These are phyloP conservation scores for Mediolabrus comicus DNA, from an alignment of 108 stramenopile genomes.

Conservation along the genomic window DNA sequence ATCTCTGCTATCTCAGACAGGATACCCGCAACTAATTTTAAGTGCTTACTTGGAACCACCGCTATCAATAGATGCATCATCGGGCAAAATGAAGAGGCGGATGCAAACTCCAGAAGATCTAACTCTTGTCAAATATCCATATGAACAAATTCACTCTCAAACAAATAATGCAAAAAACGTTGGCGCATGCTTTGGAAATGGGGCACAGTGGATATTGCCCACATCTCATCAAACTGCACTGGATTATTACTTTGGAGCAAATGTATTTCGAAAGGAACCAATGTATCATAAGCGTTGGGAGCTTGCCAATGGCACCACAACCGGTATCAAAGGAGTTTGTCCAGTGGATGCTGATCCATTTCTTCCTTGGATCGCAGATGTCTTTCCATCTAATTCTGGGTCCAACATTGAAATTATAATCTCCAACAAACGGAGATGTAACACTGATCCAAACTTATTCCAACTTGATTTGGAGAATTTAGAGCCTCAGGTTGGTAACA, in stretches of 20 bases:
- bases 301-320: slow-evolving; percentile 18
- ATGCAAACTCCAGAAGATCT: slow-evolving; percentile 16
- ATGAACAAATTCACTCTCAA: neutral
- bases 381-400: slow-evolving; percentile 35
- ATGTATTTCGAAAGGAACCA: slow-evolving; percentile 19
- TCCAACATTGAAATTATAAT: slow-evolving; percentile 31
- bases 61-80: neutral
- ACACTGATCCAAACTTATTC: slow-evolving; percentile 38
- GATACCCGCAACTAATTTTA: slow-evolving; percentile 22
- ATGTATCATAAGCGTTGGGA: slow-evolving; percentile 32
- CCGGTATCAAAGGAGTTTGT: slow-evolving; percentile 14
- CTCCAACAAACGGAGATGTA: slow-evolving; percentile 41
- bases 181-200: slow-evolving; percentile 27
- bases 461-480: slow-evolving; percentile 33
- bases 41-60: slow-evolving; percentile 36
- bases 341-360: slow-evolving; percentile 45
- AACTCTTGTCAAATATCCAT: slow-evolving; percentile 21
- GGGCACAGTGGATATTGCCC: slow-evolving; percentile 36
- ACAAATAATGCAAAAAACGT: neutral
- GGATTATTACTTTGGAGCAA: slow-evolving; percentile 25
- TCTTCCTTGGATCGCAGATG: slow-evolving; percentile 47
- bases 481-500: slow-evolving; percentile 42
- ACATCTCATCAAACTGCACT: slow-evolving; percentile 33
- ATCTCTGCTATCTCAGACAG: slow-evolving; percentile 4
- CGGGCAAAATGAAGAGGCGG: slow-evolving; percentile 6